These are phyloP conservation scores for Batkoa obscura DNA, from an alignment of 371 early-diverging fungal genomes.

Conservation along the genomic window DNA sequence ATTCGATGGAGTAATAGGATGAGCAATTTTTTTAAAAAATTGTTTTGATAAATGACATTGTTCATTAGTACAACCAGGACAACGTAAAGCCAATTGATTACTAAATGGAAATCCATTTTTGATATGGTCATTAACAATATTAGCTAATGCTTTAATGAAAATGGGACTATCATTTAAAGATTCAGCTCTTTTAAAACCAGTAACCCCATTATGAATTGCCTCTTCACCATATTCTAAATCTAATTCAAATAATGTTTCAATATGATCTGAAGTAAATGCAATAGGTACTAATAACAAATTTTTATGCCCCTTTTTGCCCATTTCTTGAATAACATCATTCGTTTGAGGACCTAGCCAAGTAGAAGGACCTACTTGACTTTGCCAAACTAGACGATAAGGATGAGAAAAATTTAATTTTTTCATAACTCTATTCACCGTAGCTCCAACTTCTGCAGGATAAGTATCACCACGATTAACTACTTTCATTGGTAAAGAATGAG, in stretches of 20 bases:
- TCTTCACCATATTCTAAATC: conserved; percentile 76
- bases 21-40: conserved; percentile 19
- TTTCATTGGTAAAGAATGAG: conserved; percentile 88
- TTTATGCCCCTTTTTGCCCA: conserved; percentile 53
- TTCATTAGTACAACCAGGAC: conserved; percentile 59
- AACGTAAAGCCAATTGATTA: conserved; percentile 51
- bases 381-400: conserved; percentile 89
- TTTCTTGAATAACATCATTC: conserved; percentile 48
- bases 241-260: conserved; percentile 90
- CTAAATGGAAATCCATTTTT: conserved; percentile 22
- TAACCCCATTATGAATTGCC: conserved; percentile 64
- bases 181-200: conserved; percentile 67
- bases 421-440: conserved; percentile 74
- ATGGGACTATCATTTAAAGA: conserved; percentile 76
- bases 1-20: too few species aligned
- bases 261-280: conserved; percentile 90
- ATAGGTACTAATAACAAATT: conserved; percentile 75
- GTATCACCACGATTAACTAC: conserved; percentile 81
- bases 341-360: conserved; percentile 90
- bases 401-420: conserved; percentile 40
- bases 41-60: conserved; percentile 47
- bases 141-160: conserved; percentile 75
- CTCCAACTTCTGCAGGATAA: conserved; percentile 83
- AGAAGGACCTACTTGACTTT: conserved; percentile 87
- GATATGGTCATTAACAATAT: conserved; percentile 65